Evolutionary conservation across 73 alveolate species (phyloP), one percentile per base, ranked within the genome.

Genomic region (Stentor coeruleus): DNA sequence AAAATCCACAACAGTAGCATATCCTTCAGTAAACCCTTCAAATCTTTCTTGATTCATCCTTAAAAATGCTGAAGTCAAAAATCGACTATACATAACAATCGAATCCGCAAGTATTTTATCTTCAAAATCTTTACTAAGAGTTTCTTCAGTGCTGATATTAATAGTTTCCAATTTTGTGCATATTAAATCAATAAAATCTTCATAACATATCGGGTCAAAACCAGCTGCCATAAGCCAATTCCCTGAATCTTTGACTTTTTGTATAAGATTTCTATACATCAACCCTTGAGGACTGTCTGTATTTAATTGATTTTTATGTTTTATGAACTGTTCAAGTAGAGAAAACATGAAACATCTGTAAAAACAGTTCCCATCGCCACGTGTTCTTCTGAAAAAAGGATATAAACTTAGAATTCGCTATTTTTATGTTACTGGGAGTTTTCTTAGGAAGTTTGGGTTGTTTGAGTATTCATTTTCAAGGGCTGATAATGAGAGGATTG

Each of bases 311-410:
- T 59, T 74, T 26, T 84, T 59, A 59, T 83, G 87, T 81, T 74
- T 59, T 39, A 91, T 81, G 11, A 91, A 81, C 41, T 91, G 89
- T 81, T 93, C 98, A 39, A 91, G 87, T 28, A 91, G 82, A 82
- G 91, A 74, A 87, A 93, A 93, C 3, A 91, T 82, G 60, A 89
- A 83, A 35, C 96, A 90, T 76, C 98, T 58, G 81, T 93, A 93
- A 77, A 93, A 93, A 82, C 98, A 93, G 79, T 94, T 93, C 3
- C 98, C 98, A 74, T 93, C 98, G 38, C 97, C 85, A 31, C 98
- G 82, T 20, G 92, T 87, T 84, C 94, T 74, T 40, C 98, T 76
- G 35, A 92, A 74, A 26, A 26, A 58, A 31, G 92, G 89, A 35
- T 49, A 87, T 2, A 38, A 36, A 33, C 42, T n/a, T 31, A 66